Percentiles rank a stretch among this genome's conserved stretches.
Conservation (phyloP, 345 rosid genomes). For the Ricinus communis region DNA sequence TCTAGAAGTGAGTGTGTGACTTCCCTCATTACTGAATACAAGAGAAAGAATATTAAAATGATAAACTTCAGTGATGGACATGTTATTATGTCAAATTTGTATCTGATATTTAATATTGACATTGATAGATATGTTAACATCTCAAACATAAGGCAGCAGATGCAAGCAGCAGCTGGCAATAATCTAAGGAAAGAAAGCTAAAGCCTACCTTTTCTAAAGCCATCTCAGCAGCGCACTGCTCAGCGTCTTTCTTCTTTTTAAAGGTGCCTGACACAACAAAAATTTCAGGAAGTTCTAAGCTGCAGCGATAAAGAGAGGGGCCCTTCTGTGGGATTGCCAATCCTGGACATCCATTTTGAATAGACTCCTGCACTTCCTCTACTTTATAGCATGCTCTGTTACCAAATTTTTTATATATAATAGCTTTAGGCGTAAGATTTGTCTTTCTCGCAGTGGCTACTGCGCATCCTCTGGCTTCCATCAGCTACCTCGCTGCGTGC, state of each 20-base stretch:
- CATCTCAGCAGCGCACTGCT: slow-evolving; percentile 87
- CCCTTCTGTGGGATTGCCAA: slow-evolving; percentile 73
- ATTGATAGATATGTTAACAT: not conserved
- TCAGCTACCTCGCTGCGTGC: no score
- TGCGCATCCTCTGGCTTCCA: slow-evolving; percentile 38
- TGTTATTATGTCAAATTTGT: not conserved
- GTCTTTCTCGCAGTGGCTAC: slow-evolving; percentile 33
- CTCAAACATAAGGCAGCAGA: not conserved
- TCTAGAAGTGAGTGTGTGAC: not conserved
- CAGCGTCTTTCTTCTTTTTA: slow-evolving; percentile 86
- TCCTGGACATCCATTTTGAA: slow-evolving; percentile 77
- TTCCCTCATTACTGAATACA: not conserved
- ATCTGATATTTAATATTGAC: not conserved
- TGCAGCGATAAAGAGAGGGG: slow-evolving; percentile 72
- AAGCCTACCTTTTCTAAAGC: slow-evolving; percentile 68
- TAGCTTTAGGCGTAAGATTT: slow-evolving; percentile 70
- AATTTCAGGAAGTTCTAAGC: slow-evolving; percentile 74
- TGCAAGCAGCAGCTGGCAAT: slow-evolving; percentile 1
- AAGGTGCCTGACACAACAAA: slow-evolving; percentile 56
- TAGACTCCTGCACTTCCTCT: slow-evolving; percentile 67
- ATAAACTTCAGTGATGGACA: not conserved
- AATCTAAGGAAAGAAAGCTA: slow-evolving; percentile 5
- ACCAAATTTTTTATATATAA: slow-evolving; percentile 73
- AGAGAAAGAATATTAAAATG: no score
- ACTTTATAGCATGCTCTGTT: slow-evolving; percentile 53